Percentiles rank a stretch among this genome's conserved stretches.
These are phyloP conservation scores for Chrysosporium queenslandicum DNA, from an alignment of 2,329 filamentous ascomycete genomes.

Conservation along the genomic window DNA sequence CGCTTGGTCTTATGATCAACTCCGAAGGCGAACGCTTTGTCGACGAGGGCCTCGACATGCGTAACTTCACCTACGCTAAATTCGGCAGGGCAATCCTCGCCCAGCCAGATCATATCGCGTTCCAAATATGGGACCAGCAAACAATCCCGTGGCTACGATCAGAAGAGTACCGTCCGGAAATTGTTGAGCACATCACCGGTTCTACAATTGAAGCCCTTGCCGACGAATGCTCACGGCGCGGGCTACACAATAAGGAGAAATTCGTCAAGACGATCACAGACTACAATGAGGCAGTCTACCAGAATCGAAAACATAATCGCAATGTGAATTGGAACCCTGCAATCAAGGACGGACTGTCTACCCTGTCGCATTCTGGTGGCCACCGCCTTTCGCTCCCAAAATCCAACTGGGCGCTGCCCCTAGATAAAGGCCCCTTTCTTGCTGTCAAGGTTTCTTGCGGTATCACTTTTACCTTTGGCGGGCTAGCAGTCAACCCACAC, in stretches of 20 bases:
- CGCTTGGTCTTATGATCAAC: conserved; percentile 57
- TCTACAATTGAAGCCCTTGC: conserved; percentile 48
- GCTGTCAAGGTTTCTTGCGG: conserved; percentile 57
- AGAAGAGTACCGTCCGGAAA: conserved; percentile 54
- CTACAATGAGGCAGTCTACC: conserved; percentile 50
- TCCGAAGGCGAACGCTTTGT: conserved; percentile 51
- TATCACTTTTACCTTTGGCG: conserved; percentile 60
- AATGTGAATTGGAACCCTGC: conserved; percentile 48
- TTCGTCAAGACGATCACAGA: conserved; percentile 46
- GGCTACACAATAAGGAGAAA: conserved; percentile 37
- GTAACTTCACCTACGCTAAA: conserved; percentile 59
- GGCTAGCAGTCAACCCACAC: conserved; percentile 47
- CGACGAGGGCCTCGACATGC: conserved; percentile 55
- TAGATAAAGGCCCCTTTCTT: conserved; percentile 49
- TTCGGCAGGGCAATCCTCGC: conserved; percentile 53
- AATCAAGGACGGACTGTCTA: conserved; percentile 52
- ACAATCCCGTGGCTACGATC: conserved; percentile 44
- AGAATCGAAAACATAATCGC: conserved; percentile 39
- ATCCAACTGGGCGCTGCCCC: conserved; percentile 55
- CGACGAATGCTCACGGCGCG: conserved; percentile 38
- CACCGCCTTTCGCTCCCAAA: conserved; percentile 44
- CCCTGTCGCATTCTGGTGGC: conserved; percentile 40
- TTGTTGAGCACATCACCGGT: conserved; percentile 46
- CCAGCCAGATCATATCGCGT: conserved; percentile 50
- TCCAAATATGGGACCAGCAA: conserved; percentile 54